Conservation (phyloP, 441 rosid genomes). For the Adansonia madagascariensis region DNA sequence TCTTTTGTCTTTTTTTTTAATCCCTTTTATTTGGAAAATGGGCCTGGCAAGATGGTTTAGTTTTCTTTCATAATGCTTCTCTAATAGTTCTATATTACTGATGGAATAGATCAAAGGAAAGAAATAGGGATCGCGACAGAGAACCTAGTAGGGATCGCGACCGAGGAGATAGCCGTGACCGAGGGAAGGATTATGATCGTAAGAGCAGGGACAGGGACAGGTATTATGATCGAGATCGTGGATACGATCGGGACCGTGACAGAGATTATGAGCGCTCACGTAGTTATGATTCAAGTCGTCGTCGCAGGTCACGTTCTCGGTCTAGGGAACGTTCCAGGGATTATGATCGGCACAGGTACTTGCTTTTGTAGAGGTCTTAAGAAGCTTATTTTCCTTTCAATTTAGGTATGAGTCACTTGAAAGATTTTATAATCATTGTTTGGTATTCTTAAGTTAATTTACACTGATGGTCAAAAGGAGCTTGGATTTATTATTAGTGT, state of each 20-base stretch:
- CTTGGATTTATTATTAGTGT: neutral
- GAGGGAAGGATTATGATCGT: conserved; percentile 75
- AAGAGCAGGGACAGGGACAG: conserved; percentile 83
- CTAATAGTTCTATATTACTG: conserved; percentile 11
- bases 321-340: conserved; percentile 84
- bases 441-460: neutral
- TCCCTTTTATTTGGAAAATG: neutral
- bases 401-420: neutral
- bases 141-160: conserved; percentile 75
- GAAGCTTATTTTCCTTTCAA: neutral
- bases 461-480: neutral
- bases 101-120: conserved; percentile 67
- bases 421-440: neutral
- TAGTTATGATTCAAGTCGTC: conserved; percentile 79
- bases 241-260: conserved; percentile 63
- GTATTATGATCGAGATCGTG: conserved; percentile 71
- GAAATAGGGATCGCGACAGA: conserved; percentile 58
- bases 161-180: conserved; percentile 72
- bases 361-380: neutral
- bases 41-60: neutral
- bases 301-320: conserved; percentile 81
- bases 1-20: neutral
- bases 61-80: neutral
- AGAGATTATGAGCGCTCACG: conserved; percentile 73
- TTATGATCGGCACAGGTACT: conserved; percentile 87